A percentile compares a stretch with the other conserved stretches of the same genome.
phyloP scores from a whole-genome alignment of 2,329 filamentous ascomycete species.

The Alternaria brassicicola region DNA sequence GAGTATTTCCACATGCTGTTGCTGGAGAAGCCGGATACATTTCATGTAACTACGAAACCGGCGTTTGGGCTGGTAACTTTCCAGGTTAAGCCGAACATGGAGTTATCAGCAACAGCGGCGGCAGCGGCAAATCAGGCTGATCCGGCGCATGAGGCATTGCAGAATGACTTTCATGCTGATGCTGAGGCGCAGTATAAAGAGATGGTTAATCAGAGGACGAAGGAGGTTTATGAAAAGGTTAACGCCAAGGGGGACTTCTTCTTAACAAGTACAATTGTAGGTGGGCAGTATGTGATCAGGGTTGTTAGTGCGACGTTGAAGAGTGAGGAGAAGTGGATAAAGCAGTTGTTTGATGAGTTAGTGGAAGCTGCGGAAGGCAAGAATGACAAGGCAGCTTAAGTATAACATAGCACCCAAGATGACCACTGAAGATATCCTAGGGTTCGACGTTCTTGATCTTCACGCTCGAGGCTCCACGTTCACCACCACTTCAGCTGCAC shows the following conservation, averaged over 20 bases:
- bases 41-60: conserved; percentile 75
- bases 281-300: conserved; percentile 76
- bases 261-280: conserved; percentile 77
- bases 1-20: conserved; percentile 71
- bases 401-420: neutral
- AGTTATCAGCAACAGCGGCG: neutral
- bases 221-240: conserved; percentile 74
- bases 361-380: conserved; percentile 61
- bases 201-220: conserved; percentile 70
- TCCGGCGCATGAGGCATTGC: conserved; percentile 39
- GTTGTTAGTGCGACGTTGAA: conserved; percentile 75
- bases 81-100: conserved; percentile 53
- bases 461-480: neutral
- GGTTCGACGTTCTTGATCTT: neutral
- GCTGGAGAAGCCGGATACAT: conserved; percentile 67
- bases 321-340: conserved; percentile 74
- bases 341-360: conserved; percentile 75
- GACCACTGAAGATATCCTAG: neutral
- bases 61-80: conserved; percentile 83
- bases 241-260: conserved; percentile 80
- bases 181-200: conserved; percentile 53
- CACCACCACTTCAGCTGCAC: neutral
- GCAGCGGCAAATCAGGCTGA: conserved; percentile 23
- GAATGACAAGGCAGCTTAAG: neutral
- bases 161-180: conserved; percentile 43